These are phyloP conservation scores for Herpetospermum pedunculosum DNA, from an alignment of 306 rosid genomes.

Conservation along the genomic window DNA sequence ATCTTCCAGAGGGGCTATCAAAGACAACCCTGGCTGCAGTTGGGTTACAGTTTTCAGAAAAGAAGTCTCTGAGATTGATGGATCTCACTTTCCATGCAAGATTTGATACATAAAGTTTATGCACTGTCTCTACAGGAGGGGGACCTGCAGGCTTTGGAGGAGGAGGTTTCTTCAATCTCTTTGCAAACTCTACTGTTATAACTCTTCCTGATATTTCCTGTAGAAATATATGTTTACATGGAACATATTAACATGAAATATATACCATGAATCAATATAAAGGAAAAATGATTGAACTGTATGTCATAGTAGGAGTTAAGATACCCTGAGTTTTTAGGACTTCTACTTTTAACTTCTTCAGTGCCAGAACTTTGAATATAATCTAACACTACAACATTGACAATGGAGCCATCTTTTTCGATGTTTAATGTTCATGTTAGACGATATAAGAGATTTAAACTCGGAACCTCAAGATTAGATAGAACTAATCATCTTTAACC, in stretches of 20 bases:
- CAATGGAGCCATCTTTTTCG: not conserved
- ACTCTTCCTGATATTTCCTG: conserved; percentile 66
- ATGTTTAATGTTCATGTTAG: not conserved
- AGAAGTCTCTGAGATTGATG: conserved; percentile 52
- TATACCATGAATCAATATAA: not conserved
- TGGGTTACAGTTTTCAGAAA: conserved; percentile 61
- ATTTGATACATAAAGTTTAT: conserved; percentile 61
- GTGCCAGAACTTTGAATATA: not conserved
- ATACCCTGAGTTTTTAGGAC: not conserved
- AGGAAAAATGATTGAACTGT: not conserved
- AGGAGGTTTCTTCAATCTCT: conserved; percentile 61
- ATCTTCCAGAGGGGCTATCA: conserved; percentile 45
- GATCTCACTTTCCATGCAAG: conserved; percentile 79
- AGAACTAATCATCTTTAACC: not conserved
- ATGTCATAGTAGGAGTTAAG: not conserved
- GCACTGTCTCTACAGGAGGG: conserved; percentile 36
- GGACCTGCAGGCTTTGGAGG: conserved; percentile 37
- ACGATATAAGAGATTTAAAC: not conserved
- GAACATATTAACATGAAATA: not conserved
- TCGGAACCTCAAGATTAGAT: not conserved
- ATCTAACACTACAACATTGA: not conserved
- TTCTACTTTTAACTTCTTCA: not conserved
- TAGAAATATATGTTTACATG: not conserved
- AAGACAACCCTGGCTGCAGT: conserved; percentile 77
- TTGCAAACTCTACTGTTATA: conserved; percentile 59